Percentiles rank a stretch among this genome's conserved stretches.
These are phyloP conservation scores for Coemansia sp. DNA, from an alignment of 192 early-diverging fungal species.

Conservation along the genomic window DNA sequence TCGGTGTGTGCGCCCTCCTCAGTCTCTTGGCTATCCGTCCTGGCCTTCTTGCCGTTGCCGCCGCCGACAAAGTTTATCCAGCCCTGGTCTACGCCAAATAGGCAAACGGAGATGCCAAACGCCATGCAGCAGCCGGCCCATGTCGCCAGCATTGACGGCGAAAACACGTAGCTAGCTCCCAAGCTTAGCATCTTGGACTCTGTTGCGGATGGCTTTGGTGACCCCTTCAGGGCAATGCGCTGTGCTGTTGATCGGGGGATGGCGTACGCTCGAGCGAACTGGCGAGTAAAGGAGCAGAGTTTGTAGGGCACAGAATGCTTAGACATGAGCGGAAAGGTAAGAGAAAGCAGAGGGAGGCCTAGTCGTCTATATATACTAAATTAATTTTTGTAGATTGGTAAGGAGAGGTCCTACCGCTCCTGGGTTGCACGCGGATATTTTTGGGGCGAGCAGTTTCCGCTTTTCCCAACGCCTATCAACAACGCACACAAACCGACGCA, in stretches of 20 bases:
- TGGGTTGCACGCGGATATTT: too few species aligned
- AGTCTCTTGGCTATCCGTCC: neutral
- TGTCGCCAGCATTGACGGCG: constrained; percentile 45
- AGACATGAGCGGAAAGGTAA: neutral
- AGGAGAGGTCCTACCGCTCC: too few species aligned
- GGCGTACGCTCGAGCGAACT: constrained; percentile 37
- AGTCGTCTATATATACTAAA: neutral
- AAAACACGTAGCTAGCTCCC: constrained; percentile 32
- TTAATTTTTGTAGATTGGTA: neutral
- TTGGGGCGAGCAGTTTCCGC: too few species aligned
- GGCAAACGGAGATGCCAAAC: constrained; percentile 36
- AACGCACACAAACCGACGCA: neutral
- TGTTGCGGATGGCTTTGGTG: neutral
- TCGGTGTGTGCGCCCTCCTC: neutral
- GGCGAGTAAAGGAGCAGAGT: neutral
- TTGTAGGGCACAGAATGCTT: neutral
- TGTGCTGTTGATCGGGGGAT: constrained; percentile 37
- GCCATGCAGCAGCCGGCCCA: constrained; percentile 54
- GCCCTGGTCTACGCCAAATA: constrained; percentile 43
- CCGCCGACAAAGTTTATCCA: constrained; percentile 38
- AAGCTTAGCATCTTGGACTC: constrained; percentile 7
- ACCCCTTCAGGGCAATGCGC: constrained; percentile 11
- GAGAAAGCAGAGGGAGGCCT: neutral
- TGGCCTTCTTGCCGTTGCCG: neutral
- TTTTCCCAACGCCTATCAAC: too few species aligned